Conservation (phyloP, 768 basidiomycete species). For the Amanita rimosa region DNA sequence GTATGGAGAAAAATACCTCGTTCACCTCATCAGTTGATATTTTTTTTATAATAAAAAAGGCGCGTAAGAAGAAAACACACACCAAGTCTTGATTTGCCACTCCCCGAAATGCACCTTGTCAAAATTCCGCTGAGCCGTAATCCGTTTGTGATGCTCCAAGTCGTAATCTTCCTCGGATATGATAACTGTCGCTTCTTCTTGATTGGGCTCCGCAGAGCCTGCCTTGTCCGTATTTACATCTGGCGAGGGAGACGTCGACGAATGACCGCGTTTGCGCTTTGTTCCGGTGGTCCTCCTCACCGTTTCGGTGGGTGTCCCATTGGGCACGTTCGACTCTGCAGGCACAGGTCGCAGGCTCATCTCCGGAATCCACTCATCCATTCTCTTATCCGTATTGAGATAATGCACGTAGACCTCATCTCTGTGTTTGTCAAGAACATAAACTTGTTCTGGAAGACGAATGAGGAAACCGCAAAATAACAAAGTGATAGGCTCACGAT, state of each 20-base stretch:
- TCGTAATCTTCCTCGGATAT: constrained; percentile 56
- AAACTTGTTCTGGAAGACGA: constrained; percentile 28
- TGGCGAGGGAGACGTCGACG: not conserved
- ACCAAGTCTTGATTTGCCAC: constrained; percentile 89
- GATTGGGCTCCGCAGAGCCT: constrained; percentile 6
- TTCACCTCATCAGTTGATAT: not conserved
- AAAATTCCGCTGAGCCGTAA: constrained; percentile 69
- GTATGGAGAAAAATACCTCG: constrained; percentile 92
- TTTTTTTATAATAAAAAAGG: constrained; percentile 1
- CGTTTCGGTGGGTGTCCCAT: constrained; percentile 8
- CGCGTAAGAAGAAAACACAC: constrained; percentile 12
- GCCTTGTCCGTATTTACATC: constrained; percentile 7
- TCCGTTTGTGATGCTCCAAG: constrained; percentile 46
- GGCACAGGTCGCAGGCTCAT: constrained; percentile 16
- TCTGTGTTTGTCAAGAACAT: constrained; percentile 39
- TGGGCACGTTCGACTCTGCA: constrained; percentile 23
- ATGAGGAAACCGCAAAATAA: constrained; percentile 4
- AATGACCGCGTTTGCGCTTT: constrained; percentile 10
- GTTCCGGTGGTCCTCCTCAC: not conserved
- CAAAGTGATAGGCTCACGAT: constrained; percentile 15
- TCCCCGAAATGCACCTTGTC: constrained; percentile 78
- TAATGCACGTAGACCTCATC: constrained; percentile 65
- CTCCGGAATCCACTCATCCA: constrained; percentile 65
- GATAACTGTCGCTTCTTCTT: constrained; percentile 32
- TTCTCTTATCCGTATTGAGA: constrained; percentile 52